Conservation (phyloP, 78 protist species). For the Dictyostelium brefeldianum region DNA sequence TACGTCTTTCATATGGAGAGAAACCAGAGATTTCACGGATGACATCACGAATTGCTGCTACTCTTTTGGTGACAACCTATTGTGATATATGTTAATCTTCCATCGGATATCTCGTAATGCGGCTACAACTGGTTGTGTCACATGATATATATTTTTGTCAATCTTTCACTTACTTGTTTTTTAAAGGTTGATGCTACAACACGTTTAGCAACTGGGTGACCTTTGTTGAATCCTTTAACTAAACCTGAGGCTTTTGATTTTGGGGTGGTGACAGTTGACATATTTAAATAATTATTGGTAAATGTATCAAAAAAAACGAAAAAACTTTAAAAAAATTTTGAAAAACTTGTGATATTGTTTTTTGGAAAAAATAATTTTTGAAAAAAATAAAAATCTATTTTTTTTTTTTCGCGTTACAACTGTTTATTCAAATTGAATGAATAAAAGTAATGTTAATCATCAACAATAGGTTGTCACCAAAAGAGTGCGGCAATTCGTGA, state of each 20-base stretch:
- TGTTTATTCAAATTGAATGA: too few species aligned
- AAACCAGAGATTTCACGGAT: constrained; percentile 94
- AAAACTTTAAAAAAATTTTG: too few species aligned
- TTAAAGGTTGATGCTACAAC: constrained; percentile 21
- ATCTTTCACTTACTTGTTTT: constrained; percentile 30
- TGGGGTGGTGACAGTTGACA: constrained; percentile 1
- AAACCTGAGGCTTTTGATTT: constrained; percentile 40
- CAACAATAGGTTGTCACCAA: constrained; percentile 66
- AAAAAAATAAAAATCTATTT: too few species aligned
- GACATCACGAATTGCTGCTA: constrained; percentile 82
- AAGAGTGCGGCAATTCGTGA: constrained; percentile 81
- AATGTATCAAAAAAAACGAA: too few species aligned
- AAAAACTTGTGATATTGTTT: too few species aligned
- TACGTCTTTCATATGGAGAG: constrained; percentile 96
- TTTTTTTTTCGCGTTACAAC: too few species aligned
- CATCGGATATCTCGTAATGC: constrained; percentile 39
- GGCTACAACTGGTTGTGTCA: too few species aligned
- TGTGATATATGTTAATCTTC: too few species aligned
- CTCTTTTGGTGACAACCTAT: constrained; percentile 70
- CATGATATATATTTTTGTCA: too few species aligned
- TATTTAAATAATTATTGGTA: background rate
- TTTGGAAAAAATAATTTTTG: too few species aligned
- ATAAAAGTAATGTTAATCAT: too few species aligned
- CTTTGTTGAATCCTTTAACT: constrained; percentile 85
- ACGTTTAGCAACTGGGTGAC: constrained; percentile 74